phyloP scores from a whole-genome alignment of 179 eudicot species.

The Spinacia oleracea region DNA sequence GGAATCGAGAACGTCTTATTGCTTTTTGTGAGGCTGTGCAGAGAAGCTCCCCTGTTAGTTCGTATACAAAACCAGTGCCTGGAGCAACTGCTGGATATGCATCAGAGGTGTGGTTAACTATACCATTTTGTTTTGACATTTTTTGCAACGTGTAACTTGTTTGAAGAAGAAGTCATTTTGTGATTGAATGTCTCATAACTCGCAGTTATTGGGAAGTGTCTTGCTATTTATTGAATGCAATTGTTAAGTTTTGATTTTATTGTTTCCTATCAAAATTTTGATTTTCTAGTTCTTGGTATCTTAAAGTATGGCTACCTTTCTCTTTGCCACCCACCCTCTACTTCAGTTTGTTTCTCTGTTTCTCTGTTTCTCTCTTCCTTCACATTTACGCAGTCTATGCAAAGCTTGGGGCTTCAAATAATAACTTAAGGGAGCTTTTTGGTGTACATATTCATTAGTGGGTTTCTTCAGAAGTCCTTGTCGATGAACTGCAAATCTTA shows the following conservation, averaged over 20 bases:
- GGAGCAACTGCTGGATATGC: conserved; percentile 95
- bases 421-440: background rate
- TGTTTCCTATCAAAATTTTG: background rate
- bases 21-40: conserved; percentile 98
- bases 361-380: background rate
- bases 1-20: conserved; percentile 74
- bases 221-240: background rate
- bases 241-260: background rate
- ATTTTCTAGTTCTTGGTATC: conserved; percentile 1
- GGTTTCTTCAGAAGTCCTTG: background rate
- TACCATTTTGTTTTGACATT: background rate
- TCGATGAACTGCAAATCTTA: background rate
- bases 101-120: conserved; percentile 64
- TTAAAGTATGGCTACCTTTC: background rate
- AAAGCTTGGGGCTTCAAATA: background rate
- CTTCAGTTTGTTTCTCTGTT: background rate
- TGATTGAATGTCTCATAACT: background rate
- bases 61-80: conserved; percentile 80
- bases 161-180: background rate
- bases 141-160: background rate
- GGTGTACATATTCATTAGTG: background rate
- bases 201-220: background rate
- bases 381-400: background rate
- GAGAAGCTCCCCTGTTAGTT: conserved; percentile 88
- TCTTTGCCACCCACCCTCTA: background rate